Conservation (phyloP, 192 early-diverging fungal species). For the Radiomyces spectabilis region DNA sequence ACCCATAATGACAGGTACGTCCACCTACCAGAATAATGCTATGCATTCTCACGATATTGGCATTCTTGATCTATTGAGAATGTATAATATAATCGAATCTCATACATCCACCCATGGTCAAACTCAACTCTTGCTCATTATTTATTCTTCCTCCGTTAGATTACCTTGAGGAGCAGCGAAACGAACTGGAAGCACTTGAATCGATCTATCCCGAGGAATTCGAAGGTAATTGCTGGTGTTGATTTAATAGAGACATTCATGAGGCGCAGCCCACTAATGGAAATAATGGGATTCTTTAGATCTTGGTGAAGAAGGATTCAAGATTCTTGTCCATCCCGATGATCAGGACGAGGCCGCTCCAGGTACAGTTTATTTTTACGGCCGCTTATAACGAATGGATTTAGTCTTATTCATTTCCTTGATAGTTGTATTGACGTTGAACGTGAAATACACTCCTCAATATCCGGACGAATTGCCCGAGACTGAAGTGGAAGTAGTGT, state of each 20-base stretch:
- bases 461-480: constrained; percentile 68
- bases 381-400: too few species aligned
- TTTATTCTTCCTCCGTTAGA: constrained; percentile 26
- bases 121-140: too few species aligned
- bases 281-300: constrained; percentile 2
- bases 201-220: constrained; percentile 80
- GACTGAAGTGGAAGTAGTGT: constrained; percentile 47
- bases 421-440: constrained; percentile 39
- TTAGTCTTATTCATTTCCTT: too few species aligned
- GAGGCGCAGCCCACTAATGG: too few species aligned
- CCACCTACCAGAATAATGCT: too few species aligned
- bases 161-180: constrained; percentile 72
- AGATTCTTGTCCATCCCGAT: constrained; percentile 49
- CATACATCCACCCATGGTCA: background rate
- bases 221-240: constrained; percentile 36
- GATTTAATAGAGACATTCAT: background rate
- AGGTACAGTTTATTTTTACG: constrained; percentile 33
- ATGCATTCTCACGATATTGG: too few species aligned
- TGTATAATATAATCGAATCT: too few species aligned
- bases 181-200: constrained; percentile 73
- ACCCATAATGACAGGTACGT: constrained; percentile 2
- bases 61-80: too few species aligned
- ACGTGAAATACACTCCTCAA: constrained; percentile 59
- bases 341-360: constrained; percentile 54
- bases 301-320: constrained; percentile 41